A percentile compares a stretch with the other conserved stretches of the same genome.
These are phyloP conservation scores for Boletus sp. DNA, from an alignment of 768 basidiomycete species.

Conservation along the genomic window DNA sequence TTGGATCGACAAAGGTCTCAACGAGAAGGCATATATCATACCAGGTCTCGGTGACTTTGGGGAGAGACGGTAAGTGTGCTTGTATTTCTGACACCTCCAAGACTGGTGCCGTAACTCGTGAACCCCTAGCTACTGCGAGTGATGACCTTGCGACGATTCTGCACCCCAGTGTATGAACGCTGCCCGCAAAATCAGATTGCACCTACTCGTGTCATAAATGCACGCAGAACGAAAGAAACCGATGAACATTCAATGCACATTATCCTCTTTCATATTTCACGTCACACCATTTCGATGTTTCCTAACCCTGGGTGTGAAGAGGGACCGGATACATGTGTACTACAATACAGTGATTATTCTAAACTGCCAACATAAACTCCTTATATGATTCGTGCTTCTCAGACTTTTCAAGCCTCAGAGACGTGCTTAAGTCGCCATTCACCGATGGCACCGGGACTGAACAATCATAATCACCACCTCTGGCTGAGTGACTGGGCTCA, in stretches of 20 bases:
- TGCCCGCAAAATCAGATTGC: neutral
- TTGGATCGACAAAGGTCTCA: constrained; percentile 92
- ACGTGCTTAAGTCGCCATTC: constrained; percentile 9
- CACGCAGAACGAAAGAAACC: neutral
- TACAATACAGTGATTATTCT: neutral
- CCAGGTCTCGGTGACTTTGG: constrained; percentile 98
- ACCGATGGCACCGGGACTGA: neutral
- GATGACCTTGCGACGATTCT: neutral
- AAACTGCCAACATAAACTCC: neutral
- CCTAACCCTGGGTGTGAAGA: no score
- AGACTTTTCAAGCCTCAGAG: neutral
- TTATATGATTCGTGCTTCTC: neutral
- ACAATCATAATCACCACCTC: neutral
- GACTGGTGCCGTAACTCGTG: neutral
- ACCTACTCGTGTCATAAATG: neutral
- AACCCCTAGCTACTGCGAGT: constrained; percentile 23
- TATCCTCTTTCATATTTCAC: neutral
- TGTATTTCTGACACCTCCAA: neutral
- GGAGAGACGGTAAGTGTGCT: constrained; percentile 62
- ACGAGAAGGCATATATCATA: constrained; percentile 87
- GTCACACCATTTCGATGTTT: neutral
- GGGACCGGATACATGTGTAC: neutral
- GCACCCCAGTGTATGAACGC: neutral
- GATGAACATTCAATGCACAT: neutral
- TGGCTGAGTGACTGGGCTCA: neutral